These are phyloP conservation scores for Raffaelea ambrosiae DNA, from an alignment of 2,329 filamentous ascomycete genomes.

Conservation along the genomic window DNA sequence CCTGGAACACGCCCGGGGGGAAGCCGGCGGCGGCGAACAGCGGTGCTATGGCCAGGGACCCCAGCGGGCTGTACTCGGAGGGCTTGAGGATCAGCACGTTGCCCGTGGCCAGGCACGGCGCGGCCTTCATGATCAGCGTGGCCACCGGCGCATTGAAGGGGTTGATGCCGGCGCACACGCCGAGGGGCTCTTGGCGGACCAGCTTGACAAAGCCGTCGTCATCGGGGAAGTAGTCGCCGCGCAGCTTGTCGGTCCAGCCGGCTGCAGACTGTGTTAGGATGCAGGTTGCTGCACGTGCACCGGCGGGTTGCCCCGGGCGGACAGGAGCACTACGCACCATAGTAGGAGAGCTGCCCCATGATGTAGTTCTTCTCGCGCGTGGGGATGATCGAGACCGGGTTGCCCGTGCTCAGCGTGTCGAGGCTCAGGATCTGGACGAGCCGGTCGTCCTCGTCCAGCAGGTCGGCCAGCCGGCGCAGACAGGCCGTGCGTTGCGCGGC, in stretches of 20 bases:
- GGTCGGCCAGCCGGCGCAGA: neutral
- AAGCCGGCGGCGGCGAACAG: conserved; percentile 45
- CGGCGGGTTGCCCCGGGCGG: no score
- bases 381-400: neutral
- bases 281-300: neutral
- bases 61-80: conserved; percentile 46
- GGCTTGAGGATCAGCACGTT: conserved; percentile 29
- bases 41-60: conserved; percentile 45
- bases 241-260: conserved; percentile 29
- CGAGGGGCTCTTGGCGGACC: conserved; percentile 23
- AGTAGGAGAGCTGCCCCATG: no score
- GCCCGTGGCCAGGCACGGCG: neutral
- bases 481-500: conserved; percentile 3
- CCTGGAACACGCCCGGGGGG: conserved; percentile 53
- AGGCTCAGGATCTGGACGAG: conserved; percentile 29
- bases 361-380: conserved; percentile 41
- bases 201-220: conserved; percentile 23
- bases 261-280: conserved; percentile 17
- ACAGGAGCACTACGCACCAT: no score
- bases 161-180: neutral
- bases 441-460: conserved; percentile 2
- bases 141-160: neutral
- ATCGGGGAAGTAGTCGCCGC: conserved; percentile 26
- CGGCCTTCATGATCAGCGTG: neutral
- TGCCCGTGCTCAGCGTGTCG: conserved; percentile 43